A percentile compares a stretch with the other conserved stretches of the same genome.
phyloP scores from a whole-genome alignment of 768 basidiomycete genomes.

The Strobilomyces echinocephalus region DNA sequence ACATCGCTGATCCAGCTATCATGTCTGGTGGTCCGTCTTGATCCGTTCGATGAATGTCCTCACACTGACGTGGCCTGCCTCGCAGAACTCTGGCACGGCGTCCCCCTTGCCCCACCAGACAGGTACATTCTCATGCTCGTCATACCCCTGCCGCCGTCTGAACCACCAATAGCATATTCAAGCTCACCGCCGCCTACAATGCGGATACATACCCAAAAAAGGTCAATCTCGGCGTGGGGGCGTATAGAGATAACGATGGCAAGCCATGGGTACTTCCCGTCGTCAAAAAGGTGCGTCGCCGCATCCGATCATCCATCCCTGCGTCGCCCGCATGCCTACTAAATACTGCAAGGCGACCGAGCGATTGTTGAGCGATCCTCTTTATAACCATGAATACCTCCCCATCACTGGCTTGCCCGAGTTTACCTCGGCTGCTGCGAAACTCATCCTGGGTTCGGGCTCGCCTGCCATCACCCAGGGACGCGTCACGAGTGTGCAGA shows the following conservation, averaged over 20 bases:
- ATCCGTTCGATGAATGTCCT: slow-evolving; percentile 3
- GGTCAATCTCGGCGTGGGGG: slow-evolving; percentile 90
- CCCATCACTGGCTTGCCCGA: slow-evolving; percentile 84
- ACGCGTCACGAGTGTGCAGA: slow-evolving; percentile 79
- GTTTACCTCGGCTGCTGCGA: slow-evolving; percentile 78
- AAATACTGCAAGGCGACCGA: slow-evolving; percentile 56
- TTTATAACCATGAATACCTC: slow-evolving; percentile 87
- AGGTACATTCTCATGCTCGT: slow-evolving; percentile 42
- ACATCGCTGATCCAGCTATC: slow-evolving; percentile 38
- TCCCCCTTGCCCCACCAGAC: slow-evolving; percentile 83
- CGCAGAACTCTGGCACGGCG: slow-evolving; percentile 67
- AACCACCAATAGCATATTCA: slow-evolving; percentile 66
- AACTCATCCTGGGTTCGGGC: slow-evolving; percentile 71
- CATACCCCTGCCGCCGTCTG: neutral
- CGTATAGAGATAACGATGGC: slow-evolving; percentile 81
- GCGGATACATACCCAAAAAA: slow-evolving; percentile 70
- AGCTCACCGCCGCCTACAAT: slow-evolving; percentile 87
- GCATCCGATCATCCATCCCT: no score
- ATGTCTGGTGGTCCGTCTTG: slow-evolving; percentile 53
- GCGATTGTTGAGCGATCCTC: slow-evolving; percentile 60
- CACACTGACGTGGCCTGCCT: neutral
- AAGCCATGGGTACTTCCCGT: slow-evolving; percentile 93
- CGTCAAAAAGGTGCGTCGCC: slow-evolving; percentile 68
- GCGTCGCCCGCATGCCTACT: no score
- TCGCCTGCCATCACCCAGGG: slow-evolving; percentile 67